A percentile compares a stretch with the other conserved stretches of the same genome.
Evolutionary conservation across 2,329 filamentous ascomycete species (phyloP).

Genomic region (Talaromyces sp.): DNA sequence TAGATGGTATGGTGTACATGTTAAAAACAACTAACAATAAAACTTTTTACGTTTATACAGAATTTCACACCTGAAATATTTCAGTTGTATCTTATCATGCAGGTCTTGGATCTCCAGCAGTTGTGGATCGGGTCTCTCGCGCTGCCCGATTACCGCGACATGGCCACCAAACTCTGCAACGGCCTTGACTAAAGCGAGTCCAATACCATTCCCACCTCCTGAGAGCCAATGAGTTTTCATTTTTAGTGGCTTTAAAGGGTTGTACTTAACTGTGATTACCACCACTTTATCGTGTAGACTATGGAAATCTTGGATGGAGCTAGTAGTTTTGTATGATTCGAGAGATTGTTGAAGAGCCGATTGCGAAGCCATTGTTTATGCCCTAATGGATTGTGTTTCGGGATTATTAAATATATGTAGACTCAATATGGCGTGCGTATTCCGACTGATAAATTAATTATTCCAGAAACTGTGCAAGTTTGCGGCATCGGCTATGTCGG

Average conservation of each 20-base stretch:
- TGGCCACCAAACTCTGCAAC: neutral
- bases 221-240: neutral
- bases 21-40: neutral
- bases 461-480: neutral
- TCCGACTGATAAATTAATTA: neutral
- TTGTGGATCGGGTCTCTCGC: neutral
- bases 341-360: neutral
- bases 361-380: neutral
- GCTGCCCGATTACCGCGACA: neutral
- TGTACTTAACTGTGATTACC: neutral
- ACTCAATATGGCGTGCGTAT: neutral
- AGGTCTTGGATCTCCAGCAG: neutral
- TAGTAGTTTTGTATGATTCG: neutral
- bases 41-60: neutral
- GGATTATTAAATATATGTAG: neutral
- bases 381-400: neutral
- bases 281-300: neutral
- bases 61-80: neutral
- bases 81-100: neutral
- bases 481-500: neutral
- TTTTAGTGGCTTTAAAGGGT: neutral
- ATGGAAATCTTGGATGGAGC: neutral
- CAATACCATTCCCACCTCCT: neutral
- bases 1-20: neutral
- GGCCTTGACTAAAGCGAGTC: neutral